These are phyloP conservation scores for Annulohypoxylon moriforme DNA, from an alignment of 495 filamentous ascomycete species.

Conservation along the genomic window DNA sequence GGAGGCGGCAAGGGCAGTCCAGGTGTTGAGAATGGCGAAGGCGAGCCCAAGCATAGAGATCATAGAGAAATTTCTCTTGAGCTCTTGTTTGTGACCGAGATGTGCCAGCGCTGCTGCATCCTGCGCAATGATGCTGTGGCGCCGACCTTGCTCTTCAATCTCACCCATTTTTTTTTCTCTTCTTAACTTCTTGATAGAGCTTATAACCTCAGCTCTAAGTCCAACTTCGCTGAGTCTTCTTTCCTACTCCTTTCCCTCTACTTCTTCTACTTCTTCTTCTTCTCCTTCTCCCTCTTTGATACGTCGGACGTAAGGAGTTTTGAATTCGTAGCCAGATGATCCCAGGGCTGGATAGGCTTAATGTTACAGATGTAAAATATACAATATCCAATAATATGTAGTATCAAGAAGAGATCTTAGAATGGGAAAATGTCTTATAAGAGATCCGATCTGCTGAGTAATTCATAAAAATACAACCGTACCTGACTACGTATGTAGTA, in stretches of 20 bases:
- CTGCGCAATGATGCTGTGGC: conserved; percentile 37
- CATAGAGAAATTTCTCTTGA: conserved; percentile 68
- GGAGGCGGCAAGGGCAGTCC: conserved; percentile 67
- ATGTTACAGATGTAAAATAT: background rate
- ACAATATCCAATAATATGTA: background rate
- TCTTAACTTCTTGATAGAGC: background rate
- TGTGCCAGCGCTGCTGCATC: conserved; percentile 66
- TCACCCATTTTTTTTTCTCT: conserved; percentile 15
- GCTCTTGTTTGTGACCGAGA: conserved; percentile 69
- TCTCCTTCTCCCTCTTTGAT: background rate
- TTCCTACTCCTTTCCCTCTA: background rate
- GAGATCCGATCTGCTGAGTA: background rate
- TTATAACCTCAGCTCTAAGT: too few species aligned
- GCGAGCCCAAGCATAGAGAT: conserved; percentile 69
- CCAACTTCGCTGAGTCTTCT: background rate
- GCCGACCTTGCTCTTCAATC: conserved; percentile 6
- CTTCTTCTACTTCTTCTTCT: background rate
- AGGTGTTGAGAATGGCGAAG: conserved; percentile 70
- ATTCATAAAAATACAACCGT: background rate
- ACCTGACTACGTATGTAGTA: background rate
- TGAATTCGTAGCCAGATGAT: background rate
- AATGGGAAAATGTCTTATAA: background rate
- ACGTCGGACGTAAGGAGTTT: background rate
- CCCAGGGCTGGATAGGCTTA: too few species aligned
- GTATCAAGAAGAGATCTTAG: background rate